Conservation (phyloP, 352 stramenopile species). For the Globisporangium polare region DNA sequence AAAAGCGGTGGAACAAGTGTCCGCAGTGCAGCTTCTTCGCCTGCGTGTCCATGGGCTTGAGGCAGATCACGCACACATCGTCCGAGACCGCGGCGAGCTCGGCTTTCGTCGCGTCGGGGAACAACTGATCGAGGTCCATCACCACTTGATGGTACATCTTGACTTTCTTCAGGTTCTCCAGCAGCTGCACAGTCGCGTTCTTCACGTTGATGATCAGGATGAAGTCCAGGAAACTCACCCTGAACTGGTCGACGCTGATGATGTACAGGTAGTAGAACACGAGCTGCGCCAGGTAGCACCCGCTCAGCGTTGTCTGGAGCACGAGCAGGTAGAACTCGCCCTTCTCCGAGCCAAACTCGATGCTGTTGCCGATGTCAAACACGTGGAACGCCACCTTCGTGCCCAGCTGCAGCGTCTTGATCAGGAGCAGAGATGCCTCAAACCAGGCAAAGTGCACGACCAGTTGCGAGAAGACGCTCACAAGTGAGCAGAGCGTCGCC, state of each 20-base stretch:
- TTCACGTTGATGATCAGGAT: conserved; percentile 83
- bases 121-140: conserved; percentile 62
- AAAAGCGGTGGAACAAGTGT: conserved; percentile 71
- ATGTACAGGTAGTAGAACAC: conserved; percentile 81
- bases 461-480: conserved; percentile 40
- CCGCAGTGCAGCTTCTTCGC: conserved; percentile 74
- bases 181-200: conserved; percentile 58
- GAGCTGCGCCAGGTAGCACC: conserved; percentile 60
- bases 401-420: conserved; percentile 62
- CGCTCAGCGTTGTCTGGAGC: conserved; percentile 58
- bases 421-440: conserved; percentile 59
- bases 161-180: conserved; percentile 66
- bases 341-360: conserved; percentile 38
- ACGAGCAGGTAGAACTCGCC: conserved; percentile 62
- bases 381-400: conserved; percentile 71
- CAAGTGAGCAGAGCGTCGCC: conserved; percentile 30
- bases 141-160: conserved; percentile 69
- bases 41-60: conserved; percentile 62
- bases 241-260: conserved; percentile 76
- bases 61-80: conserved; percentile 80
- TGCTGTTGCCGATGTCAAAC: conserved; percentile 37
- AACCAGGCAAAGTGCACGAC: conserved; percentile 76
- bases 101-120: conserved; percentile 46
- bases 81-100: conserved; percentile 58
- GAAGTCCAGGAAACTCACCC: conserved; percentile 73